phyloP scores from a whole-genome alignment of 2,329 filamentous ascomycete genomes.

The Colletotrichum sp. region DNA sequence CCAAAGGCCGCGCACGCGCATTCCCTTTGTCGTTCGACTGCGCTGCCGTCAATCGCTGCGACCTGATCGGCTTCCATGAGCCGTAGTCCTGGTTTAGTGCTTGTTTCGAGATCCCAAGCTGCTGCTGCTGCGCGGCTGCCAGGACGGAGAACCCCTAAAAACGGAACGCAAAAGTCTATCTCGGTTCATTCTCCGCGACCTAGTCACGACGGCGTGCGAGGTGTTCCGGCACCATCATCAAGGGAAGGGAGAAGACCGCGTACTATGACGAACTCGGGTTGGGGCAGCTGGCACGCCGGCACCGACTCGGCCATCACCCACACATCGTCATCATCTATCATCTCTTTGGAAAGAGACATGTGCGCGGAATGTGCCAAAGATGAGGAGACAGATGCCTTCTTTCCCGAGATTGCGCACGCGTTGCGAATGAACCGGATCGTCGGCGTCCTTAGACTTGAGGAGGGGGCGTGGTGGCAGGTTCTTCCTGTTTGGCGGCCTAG shows the following conservation, averaged over 20 bases:
- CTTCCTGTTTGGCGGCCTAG: neutral
- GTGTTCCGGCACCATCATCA: neutral
- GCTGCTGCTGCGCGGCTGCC: neutral
- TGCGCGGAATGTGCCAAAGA: neutral
- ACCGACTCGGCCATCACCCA: neutral
- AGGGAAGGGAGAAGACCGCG: neutral
- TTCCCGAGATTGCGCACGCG: neutral
- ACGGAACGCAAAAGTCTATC: neutral
- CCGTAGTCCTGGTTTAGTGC: neutral
- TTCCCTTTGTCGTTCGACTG: neutral
- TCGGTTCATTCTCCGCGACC: neutral
- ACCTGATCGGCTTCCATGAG: neutral
- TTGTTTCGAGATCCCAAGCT: neutral
- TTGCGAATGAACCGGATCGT: neutral
- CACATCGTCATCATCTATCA: neutral
- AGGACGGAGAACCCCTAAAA: neutral
- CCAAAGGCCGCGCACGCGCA: neutral
- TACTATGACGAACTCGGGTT: neutral
- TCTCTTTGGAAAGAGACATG: neutral
- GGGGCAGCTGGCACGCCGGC: neutral
- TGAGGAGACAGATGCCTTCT: neutral
- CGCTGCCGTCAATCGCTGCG: neutral
- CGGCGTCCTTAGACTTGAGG: neutral
- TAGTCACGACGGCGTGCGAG: neutral
- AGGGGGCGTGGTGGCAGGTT: neutral